A percentile compares a stretch with the other conserved stretches of the same genome.
Evolutionary conservation across 495 filamentous ascomycete genomes (phyloP).

Genomic region (Entonaema liquescens): DNA sequence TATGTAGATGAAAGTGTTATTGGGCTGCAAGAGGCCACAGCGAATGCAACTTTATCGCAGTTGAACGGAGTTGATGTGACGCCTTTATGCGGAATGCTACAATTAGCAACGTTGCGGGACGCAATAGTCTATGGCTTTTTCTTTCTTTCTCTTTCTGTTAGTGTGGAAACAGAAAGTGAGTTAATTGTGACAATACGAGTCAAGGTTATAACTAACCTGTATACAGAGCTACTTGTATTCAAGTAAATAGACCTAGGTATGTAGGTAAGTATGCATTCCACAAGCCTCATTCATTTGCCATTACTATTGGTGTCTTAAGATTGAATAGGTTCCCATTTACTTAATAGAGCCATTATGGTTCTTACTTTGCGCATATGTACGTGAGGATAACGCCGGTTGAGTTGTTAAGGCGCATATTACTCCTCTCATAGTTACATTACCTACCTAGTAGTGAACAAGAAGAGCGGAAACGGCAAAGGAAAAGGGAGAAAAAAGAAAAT

Average conservation of each 20-base stretch:
- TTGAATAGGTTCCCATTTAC: neutral
- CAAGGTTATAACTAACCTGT: too few relatives aligned
- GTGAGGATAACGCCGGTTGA: neutral
- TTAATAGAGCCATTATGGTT: neutral
- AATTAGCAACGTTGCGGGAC: neutral
- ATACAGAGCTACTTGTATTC: neutral
- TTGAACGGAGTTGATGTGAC: conserved; percentile 1
- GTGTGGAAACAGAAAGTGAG: neutral
- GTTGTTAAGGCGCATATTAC: neutral
- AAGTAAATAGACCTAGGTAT: too few relatives aligned
- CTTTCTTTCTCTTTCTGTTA: neutral
- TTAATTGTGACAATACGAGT: neutral
- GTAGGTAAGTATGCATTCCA: neutral
- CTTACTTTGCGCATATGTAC: neutral
- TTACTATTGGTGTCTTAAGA: neutral
- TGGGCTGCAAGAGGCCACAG: conserved; percentile 8
- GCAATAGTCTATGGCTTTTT: neutral
- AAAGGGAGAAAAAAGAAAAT: neutral
- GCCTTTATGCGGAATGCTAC: neutral
- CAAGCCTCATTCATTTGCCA: neutral
- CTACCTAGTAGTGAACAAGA: neutral
- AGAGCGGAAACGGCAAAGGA: neutral
- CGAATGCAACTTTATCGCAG: neutral
- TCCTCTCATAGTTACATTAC: neutral
- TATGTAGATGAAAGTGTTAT: conserved; percentile 1